Evolutionary conservation across 768 basidiomycete species (phyloP).

Genomic region (Tricholoma sp.): DNA sequence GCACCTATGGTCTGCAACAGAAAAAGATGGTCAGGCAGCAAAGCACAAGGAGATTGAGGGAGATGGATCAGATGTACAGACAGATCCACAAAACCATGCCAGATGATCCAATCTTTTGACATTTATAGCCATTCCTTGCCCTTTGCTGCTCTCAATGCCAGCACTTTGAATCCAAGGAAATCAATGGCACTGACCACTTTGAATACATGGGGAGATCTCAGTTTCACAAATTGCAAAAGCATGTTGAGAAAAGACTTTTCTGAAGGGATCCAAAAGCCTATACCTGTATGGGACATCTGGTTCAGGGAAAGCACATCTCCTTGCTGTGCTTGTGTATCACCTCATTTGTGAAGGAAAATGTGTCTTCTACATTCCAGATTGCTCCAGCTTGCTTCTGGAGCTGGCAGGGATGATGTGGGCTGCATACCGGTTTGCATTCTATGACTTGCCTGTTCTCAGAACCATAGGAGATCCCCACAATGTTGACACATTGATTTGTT

Average conservation of each 20-base stretch:
- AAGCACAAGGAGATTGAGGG: constrained; percentile 4
- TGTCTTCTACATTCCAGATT: constrained; percentile 13
- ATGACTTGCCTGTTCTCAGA: constrained; percentile 4
- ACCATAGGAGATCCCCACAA: constrained; percentile 4
- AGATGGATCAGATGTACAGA: constrained; percentile 1
- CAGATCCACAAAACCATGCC: constrained; percentile 10
- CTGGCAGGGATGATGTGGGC: neutral
- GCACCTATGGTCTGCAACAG: constrained; percentile 2
- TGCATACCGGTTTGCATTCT: constrained; percentile 10
- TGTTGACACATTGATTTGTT: constrained; percentile 7
- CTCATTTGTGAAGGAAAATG: constrained; percentile 11
- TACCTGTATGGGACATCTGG: constrained; percentile 12
- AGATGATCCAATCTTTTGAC: constrained; percentile 9
- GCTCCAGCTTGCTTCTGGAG: constrained; percentile 4
- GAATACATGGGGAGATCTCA: constrained; percentile 12
- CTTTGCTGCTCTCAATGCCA: constrained; percentile 6
- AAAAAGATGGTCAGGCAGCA: constrained; percentile 5
- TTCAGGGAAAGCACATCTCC: constrained; percentile 14
- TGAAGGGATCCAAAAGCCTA: constrained; percentile 1
- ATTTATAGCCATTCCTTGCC: constrained; percentile 11
- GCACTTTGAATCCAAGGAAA: constrained; percentile 3
- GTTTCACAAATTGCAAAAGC: constrained; percentile 6
- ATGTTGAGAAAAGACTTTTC: constrained; percentile 4
- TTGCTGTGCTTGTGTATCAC: constrained; percentile 10
- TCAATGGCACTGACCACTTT: constrained; percentile 5